A percentile compares a stretch with the other conserved stretches of the same genome.
These are phyloP conservation scores for Fraxinus cuspidata DNA, from an alignment of 257 asterid species.

Conservation along the genomic window DNA sequence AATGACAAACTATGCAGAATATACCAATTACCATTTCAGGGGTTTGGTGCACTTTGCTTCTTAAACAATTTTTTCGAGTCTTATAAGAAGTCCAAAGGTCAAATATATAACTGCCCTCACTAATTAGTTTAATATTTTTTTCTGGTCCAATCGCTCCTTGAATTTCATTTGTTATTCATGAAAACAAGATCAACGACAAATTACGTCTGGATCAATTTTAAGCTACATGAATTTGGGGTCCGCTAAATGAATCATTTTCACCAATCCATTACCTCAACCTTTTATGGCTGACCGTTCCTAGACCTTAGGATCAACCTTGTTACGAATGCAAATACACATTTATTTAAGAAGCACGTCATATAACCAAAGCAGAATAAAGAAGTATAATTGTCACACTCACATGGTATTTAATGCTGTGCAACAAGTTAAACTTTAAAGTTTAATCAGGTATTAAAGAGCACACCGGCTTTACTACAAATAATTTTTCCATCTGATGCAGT, in stretches of 20 bases:
- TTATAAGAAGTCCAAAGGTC: not conserved
- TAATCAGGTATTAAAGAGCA: not conserved
- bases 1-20: not conserved
- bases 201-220: not conserved
- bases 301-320: too few species aligned
- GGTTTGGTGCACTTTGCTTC: slow-evolving; percentile 1
- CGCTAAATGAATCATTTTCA: too few species aligned
- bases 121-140: not conserved
- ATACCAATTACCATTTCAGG: slow-evolving; percentile 9
- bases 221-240: too few species aligned
- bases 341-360: not conserved
- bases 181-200: not conserved
- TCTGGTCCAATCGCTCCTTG: slow-evolving; percentile 6
- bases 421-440: not conserved
- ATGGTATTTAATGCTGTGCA: not conserved
- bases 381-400: not conserved
- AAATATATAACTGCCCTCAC: not conserved
- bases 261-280: not conserved
- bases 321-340: too few species aligned
- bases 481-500: not conserved
- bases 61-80: not conserved
- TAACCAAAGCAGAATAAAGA: not conserved
- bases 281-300: not conserved
- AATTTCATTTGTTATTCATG: not conserved
- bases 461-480: not conserved